Evolutionary conservation across 192 early-diverging fungal species (phyloP).

Genomic region (Kickxella alabastrina): DNA sequence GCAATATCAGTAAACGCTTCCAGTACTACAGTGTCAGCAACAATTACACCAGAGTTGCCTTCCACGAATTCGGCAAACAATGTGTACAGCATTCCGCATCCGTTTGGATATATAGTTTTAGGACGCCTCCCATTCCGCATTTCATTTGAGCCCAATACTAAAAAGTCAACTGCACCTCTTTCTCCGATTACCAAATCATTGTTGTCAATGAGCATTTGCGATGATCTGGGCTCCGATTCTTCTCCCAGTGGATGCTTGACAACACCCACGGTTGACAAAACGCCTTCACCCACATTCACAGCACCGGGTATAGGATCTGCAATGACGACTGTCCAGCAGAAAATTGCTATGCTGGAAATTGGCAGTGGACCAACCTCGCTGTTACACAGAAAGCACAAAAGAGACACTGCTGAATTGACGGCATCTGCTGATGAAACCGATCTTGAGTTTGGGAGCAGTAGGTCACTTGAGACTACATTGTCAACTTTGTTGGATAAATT

Average conservation of each 20-base stretch:
- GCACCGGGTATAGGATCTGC: not conserved
- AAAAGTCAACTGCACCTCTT: conserved; percentile 5
- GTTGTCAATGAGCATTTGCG: conserved; percentile 15
- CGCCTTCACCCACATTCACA: conserved; percentile 1
- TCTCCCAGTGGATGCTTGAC: conserved; percentile 13
- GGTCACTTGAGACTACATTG: too few relatives aligned
- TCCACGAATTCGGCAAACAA: not conserved
- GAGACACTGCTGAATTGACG: not conserved
- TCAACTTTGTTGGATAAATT: too few relatives aligned
- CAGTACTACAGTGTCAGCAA: too few relatives aligned
- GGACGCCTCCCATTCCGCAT: conserved; percentile 17
- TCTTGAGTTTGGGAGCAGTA: not conserved
- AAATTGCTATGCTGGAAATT: too few relatives aligned
- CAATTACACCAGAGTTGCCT: not conserved
- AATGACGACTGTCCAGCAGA: too few relatives aligned
- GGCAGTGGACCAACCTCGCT: too few relatives aligned
- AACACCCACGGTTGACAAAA: too few relatives aligned
- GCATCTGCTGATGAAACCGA: not conserved
- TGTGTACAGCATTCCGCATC: conserved; percentile 5
- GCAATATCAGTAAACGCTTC: too few relatives aligned
- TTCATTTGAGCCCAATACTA: not conserved
- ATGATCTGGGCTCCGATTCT: conserved; percentile 10
- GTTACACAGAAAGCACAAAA: conserved; percentile 4
- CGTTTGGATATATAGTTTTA: conserved; percentile 12
- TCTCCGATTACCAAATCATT: conserved; percentile 22